Percentiles rank a stretch among this genome's conserved stretches.
These are phyloP conservation scores for Talaromyces sp. DNA, from an alignment of 2,329 filamentous ascomycete species.

Conservation along the genomic window DNA sequence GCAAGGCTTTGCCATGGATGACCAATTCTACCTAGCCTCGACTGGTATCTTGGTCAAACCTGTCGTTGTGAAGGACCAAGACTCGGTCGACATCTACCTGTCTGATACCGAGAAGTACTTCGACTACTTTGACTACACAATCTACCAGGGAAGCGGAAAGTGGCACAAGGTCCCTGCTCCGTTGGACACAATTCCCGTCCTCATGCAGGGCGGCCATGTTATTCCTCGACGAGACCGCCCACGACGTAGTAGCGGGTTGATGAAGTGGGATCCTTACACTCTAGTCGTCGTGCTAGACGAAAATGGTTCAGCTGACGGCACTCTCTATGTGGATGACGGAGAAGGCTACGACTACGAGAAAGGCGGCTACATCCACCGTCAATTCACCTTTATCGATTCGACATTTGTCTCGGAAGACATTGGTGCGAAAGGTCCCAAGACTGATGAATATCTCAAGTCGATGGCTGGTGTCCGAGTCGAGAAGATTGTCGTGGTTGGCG, in stretches of 20 bases:
- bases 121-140: conserved; percentile 87
- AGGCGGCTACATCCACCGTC: conserved; percentile 83
- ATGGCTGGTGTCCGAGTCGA: conserved; percentile 79
- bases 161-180: conserved; percentile 69
- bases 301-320: conserved; percentile 70
- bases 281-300: conserved; percentile 72
- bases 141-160: conserved; percentile 69
- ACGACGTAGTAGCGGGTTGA: conserved; percentile 77
- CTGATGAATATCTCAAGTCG: conserved; percentile 70
- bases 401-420: conserved; percentile 69
- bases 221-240: conserved; percentile 86
- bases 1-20: conserved; percentile 80
- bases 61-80: conserved; percentile 72
- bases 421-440: conserved; percentile 58
- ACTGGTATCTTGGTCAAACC: conserved; percentile 93
- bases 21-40: conserved; percentile 86
- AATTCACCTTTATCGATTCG: conserved; percentile 63
- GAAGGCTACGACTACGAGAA: conserved; percentile 84
- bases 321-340: conserved; percentile 88
- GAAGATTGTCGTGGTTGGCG: conserved; percentile 79
- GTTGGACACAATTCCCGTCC: conserved; percentile 78
- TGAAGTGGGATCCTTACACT: conserved; percentile 94
- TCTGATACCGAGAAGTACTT: conserved; percentile 88
- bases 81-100: conserved; percentile 75
- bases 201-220: conserved; percentile 92